Evolutionary conservation across 2,329 filamentous ascomycete species (phyloP).

Genomic region (Aspergillus sp.): DNA sequence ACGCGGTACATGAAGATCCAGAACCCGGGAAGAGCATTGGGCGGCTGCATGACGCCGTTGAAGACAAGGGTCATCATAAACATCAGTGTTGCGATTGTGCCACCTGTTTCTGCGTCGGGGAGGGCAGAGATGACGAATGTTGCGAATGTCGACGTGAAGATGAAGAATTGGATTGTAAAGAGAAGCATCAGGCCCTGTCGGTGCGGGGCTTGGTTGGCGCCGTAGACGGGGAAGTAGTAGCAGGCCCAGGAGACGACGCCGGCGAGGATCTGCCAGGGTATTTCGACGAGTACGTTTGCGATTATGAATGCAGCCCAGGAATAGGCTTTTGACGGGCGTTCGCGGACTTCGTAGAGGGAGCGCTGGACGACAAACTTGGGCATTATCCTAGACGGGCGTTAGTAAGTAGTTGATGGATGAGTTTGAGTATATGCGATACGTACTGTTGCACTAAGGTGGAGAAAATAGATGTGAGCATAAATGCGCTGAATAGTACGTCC

Average conservation of each 20-base stretch:
- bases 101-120: conserved; percentile 71
- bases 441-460: conserved; percentile 55
- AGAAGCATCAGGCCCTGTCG: conserved; percentile 79
- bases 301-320: conserved; percentile 84
- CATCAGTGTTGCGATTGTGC: conserved; percentile 72
- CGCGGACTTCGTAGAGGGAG: conserved; percentile 78
- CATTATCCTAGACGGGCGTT: conserved; percentile 51
- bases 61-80: conserved; percentile 75
- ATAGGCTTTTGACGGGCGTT: conserved; percentile 81
- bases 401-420: neutral
- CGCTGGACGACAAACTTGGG: conserved; percentile 82
- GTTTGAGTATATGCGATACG: conserved; percentile 51
- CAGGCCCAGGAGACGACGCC: conserved; percentile 73
- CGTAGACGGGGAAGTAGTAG: conserved; percentile 79
- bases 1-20: conserved; percentile 85
- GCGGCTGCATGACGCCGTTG: conserved; percentile 68
- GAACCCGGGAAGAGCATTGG: conserved; percentile 65
- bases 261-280: conserved; percentile 78
- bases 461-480: conserved; percentile 66
- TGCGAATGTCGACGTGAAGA: conserved; percentile 80
- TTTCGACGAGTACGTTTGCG: conserved; percentile 77
- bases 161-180: conserved; percentile 70
- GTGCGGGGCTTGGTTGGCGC: conserved; percentile 61
- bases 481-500: conserved; percentile 84
- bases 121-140: conserved; percentile 75